Conservation (phyloP, 2,329 filamentous ascomycete species). For the Sporothrix luriei region DNA sequence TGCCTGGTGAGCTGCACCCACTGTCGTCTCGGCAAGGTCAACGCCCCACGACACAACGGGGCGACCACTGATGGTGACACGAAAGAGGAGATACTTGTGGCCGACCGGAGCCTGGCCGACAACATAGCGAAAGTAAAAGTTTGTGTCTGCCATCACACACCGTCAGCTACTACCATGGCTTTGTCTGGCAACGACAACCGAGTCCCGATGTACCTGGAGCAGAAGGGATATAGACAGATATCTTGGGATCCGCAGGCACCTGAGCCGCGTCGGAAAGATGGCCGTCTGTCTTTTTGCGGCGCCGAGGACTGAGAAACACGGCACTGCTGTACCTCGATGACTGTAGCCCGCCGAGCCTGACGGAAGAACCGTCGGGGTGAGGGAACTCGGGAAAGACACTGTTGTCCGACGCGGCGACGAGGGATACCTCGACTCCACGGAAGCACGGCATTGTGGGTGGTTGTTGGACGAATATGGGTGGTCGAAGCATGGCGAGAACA, state of each 20-base stretch:
- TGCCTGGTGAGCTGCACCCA: conserved; percentile 42
- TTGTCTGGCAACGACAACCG: background rate
- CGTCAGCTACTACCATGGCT: background rate
- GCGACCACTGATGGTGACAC: conserved; percentile 58
- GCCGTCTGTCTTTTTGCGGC: background rate
- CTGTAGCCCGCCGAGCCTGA: conserved; percentile 41
- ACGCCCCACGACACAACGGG: conserved; percentile 57
- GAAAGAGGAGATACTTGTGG: conserved; percentile 55
- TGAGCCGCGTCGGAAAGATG: background rate
- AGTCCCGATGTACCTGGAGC: conserved; percentile 48
- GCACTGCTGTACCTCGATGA: background rate
- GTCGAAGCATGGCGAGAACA: too few species aligned
- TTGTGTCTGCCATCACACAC: conserved; percentile 46
- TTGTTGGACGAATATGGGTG: too few species aligned
- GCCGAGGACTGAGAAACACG: conserved; percentile 30
- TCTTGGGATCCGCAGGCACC: conserved; percentile 46
- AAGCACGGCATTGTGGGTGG: conserved; percentile 52
- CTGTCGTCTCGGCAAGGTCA: conserved; percentile 49
- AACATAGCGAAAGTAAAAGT: conserved; percentile 57
- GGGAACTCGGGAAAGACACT: conserved; percentile 56
- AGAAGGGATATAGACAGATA: conserved; percentile 62
- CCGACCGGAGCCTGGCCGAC: conserved; percentile 44
- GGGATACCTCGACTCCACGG: conserved; percentile 52
- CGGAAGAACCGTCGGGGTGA: conserved; percentile 55
- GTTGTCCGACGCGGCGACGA: conserved; percentile 44